Evolutionary conservation across 2,329 filamentous ascomycete genomes (phyloP), one percentile per base, ranked within the genome.

Genomic region (Hypoxylon sp.): DNA sequence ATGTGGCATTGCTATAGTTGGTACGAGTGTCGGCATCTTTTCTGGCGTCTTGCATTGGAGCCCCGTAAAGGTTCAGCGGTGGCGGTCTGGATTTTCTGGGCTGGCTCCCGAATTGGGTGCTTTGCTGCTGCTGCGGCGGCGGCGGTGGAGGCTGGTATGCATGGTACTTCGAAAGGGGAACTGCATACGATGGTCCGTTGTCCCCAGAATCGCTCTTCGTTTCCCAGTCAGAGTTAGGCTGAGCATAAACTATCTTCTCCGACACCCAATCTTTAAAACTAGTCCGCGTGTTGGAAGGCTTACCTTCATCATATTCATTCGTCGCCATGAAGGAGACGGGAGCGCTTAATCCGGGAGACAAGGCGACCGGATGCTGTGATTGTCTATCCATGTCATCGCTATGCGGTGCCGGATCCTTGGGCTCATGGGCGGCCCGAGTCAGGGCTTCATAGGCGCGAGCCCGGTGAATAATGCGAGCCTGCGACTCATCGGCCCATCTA

Each of bases 141-240:
- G 39, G 29, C 29, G 43, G 9, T n/a, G 19, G 27, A 19, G 66
- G 69, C 9, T 34, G 47, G 50, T 71, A 69, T 7, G 69, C 48
- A 7, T 47, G 23, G 27, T 69, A 70, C 3, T 19, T 21, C 4
- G 65, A 56, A 16, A 39, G 2, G 2, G 61, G 63, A 2, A 19
- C 21, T 6, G 30, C 12, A 23, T 48, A 54, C 12, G 47, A 23
- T n/a, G 4, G 9, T 8, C 23, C 8, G 3, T 9, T 16, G 8
- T 16, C 21, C 12, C 19, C 8, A 7, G 23, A 23, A 2, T 53
- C 30, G 12, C 37, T 52, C 4, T 27, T 9, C 2, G n/a, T 34
- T 23, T 58, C 53, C 30, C 11, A 48, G 19, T 46, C 43, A 2
- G 52, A 19, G 23, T 19, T 14, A 2, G 21, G 11, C 2, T 29